These are phyloP conservation scores for Physcia stellaris DNA, from an alignment of 495 filamentous ascomycete species.

Conservation along the genomic window DNA sequence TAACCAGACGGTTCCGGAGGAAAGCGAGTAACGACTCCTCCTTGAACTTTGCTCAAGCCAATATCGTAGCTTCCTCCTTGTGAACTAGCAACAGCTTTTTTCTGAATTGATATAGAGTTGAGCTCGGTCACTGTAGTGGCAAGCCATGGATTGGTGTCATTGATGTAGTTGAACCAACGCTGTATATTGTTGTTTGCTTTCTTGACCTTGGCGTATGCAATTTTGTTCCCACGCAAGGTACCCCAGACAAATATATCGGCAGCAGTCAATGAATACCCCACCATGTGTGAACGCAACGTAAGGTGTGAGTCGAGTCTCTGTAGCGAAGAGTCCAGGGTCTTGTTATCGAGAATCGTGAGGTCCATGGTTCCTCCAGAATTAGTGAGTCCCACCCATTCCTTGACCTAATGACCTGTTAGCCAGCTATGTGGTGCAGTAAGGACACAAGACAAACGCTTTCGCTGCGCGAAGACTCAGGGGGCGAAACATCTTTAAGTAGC, in stretches of 20 bases:
- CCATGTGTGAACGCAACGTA: slow-evolving; percentile 70
- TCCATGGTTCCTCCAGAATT: slow-evolving; percentile 43
- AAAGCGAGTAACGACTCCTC: slow-evolving; percentile 89
- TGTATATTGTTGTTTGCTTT: slow-evolving; percentile 66
- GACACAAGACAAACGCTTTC: no score
- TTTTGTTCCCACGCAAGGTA: slow-evolving; percentile 73
- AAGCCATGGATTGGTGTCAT: slow-evolving; percentile 58
- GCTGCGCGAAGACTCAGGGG: no score
- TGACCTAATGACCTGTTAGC: slow-evolving; percentile 21
- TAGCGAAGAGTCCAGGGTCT: slow-evolving; percentile 59
- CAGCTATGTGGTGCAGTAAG: no score
- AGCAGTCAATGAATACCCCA: slow-evolving; percentile 66
- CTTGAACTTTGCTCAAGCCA: slow-evolving; percentile 67
- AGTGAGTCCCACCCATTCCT: no score
- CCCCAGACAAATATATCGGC: slow-evolving; percentile 76
- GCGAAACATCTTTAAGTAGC: slow-evolving; percentile 17
- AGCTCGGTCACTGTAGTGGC: slow-evolving; percentile 19
- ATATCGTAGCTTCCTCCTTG: slow-evolving; percentile 86
- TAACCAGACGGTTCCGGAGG: slow-evolving; percentile 96
- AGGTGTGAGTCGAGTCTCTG: slow-evolving; percentile 75
- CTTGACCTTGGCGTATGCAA: no score
- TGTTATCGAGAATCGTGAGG: no score
- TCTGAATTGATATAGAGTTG: slow-evolving; percentile 24
- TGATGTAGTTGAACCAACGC: slow-evolving; percentile 82
- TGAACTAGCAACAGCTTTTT: slow-evolving; percentile 54